Percentiles rank a stretch among this genome's conserved stretches.
phyloP scores from a whole-genome alignment of 2,329 filamentous ascomycete species.

The Fusarium globosum region DNA sequence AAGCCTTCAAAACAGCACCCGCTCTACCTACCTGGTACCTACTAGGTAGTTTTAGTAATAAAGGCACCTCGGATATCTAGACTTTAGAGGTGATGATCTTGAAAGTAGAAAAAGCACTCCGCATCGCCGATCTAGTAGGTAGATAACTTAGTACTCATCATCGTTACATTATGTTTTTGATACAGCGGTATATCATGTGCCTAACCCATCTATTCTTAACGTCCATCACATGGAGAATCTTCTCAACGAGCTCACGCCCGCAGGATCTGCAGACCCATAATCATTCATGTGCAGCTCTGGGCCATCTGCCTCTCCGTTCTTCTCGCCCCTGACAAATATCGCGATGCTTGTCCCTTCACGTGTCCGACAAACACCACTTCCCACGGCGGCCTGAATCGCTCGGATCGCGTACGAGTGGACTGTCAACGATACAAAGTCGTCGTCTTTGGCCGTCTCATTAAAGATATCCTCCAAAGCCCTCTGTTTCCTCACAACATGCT shows the following conservation, averaged over 20 bases:
- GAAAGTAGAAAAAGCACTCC: background rate
- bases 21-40: background rate
- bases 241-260: conserved; percentile 8
- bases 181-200: background rate
- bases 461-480: conserved; percentile 61
- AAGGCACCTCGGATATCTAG: background rate
- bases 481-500: conserved; percentile 58
- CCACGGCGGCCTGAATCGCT: conserved; percentile 56
- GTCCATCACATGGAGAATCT: conserved; percentile 21
- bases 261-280: conserved; percentile 1
- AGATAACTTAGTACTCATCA: background rate
- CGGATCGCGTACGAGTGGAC: conserved; percentile 61
- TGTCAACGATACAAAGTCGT: conserved; percentile 60
- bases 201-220: background rate
- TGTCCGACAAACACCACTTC: conserved; percentile 57
- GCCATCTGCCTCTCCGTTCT: background rate
- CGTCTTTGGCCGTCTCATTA: conserved; percentile 49
- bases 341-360: conserved; percentile 65
- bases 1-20: background rate
- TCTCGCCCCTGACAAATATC: conserved; percentile 62
- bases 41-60: background rate
- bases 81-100: background rate
- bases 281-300: conserved; percentile 1
- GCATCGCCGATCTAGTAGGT: background rate
- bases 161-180: background rate